These are phyloP conservation scores for Hypoxylon sp. DNA, from an alignment of 2,329 filamentous ascomycete species.

Conservation along the genomic window DNA sequence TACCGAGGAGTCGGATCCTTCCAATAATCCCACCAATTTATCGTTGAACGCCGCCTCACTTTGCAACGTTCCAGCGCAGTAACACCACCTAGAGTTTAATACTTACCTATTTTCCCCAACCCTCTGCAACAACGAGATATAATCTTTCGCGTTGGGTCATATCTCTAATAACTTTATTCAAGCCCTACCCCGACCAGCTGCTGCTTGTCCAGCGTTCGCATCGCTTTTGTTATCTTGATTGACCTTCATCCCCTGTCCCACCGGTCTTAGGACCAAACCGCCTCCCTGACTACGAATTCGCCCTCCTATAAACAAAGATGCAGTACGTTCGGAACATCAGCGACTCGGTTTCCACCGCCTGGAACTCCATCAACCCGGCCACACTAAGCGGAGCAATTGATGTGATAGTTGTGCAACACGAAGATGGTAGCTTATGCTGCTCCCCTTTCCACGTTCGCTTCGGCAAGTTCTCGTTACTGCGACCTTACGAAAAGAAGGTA, in stretches of 20 bases:
- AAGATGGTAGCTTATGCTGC: conserved; percentile 88
- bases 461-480: conserved; percentile 95
- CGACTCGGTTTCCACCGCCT: conserved; percentile 95
- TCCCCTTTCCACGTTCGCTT: conserved; percentile 99
- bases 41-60: too few species aligned
- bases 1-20: conserved; percentile 27
- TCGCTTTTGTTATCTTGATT: conserved; percentile 6
- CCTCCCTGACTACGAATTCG: not conserved
- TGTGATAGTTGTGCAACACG: conserved; percentile 96
- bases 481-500: conserved; percentile 98
- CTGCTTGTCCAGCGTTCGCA: too few species aligned
- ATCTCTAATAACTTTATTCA: not conserved
- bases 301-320: conserved; percentile 63
- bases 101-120: too few species aligned
- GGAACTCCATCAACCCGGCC: conserved; percentile 99
- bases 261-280: conserved; percentile 25
- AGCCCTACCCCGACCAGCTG: too few species aligned
- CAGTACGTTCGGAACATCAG: conserved; percentile 97
- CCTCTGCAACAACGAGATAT: not conserved
- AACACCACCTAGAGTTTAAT: not conserved
- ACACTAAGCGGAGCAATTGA: conserved; percentile 98
- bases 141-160: conserved; percentile 6
- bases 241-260: conserved; percentile 10
- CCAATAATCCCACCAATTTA: conserved; percentile 12
- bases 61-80: conserved; percentile 12